Base-by-base conservation (phyloP, 2,329 filamentous ascomycete species). In the Sclerotinia subarctica region DNA sequence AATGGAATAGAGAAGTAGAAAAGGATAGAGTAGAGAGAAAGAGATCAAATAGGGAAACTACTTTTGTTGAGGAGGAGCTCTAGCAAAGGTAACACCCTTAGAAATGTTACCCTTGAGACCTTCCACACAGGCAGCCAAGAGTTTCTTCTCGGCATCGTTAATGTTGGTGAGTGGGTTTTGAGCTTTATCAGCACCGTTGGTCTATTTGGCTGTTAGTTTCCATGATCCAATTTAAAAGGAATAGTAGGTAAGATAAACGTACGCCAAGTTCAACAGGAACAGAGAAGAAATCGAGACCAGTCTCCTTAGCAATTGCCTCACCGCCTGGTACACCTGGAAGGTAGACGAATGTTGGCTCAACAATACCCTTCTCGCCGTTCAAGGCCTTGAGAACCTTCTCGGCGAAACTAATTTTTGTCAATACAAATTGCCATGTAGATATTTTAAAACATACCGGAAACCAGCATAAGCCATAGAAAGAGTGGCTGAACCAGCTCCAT, bases 391-490 rank as follows among this genome's bases (percentile, higher is more conserved):
- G 88, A 69, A 99, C 85, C 83, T 94, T 93, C 85, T 98, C 93
- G 76, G 95, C 92, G 78, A 98, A 98, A 77, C 93, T 93, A 68
- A 24, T 56, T 49, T 32, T 13, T 47, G 60, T 74, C 60, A 75
- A 69, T 58, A 44, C 47, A 44, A 35, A 32, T 32, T 15, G 6
- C 47, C 21, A 44, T 21, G n/a, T 19, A 32, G 0, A 1, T 1
- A 38, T 5, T 15, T 38, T 29, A 5, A 21, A 52, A 69, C 85
- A 73, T 82, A 94, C 90, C 93, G 91, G 88, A 89, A 98, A 74
- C 95, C 95, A 74, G 95, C 95, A 79, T 93, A 96, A 98, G 94
- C 94, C 94, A 99, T 99, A 84, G 93, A 97, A 76, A 98, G 91
- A 73, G 94, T 98, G 79, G 94, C 94, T 75, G 93, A 97, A 77